A percentile compares a stretch with the other conserved stretches of the same genome.
phyloP scores from a whole-genome alignment of 2,329 filamentous ascomycete genomes.

The Claviceps capensis region DNA sequence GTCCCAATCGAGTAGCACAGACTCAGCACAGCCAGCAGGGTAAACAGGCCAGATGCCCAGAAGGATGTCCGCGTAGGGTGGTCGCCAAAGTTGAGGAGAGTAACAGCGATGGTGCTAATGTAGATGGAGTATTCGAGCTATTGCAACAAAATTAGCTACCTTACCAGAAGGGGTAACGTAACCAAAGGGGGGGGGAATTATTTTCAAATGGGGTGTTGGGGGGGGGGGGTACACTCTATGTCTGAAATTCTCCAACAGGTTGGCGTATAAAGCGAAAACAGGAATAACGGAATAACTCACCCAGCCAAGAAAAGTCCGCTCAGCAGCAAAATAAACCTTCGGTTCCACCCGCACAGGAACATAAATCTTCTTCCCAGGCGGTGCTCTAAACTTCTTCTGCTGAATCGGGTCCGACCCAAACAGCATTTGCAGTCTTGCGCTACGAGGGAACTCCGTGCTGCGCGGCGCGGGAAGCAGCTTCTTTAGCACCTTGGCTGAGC shows the following conservation, averaged over 20 bases:
- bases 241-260: too few species aligned
- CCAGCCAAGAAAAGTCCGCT: conserved; percentile 93
- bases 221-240: too few species aligned
- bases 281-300: conserved; percentile 31
- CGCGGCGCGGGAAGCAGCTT: conserved; percentile 42
- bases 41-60: conserved; percentile 63
- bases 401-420: conserved; percentile 43
- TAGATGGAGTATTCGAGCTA: conserved; percentile 94
- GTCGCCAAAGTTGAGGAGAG: conserved; percentile 66
- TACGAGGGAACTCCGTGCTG: conserved; percentile 41
- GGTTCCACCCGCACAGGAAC: conserved; percentile 92
- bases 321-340: conserved; percentile 93
- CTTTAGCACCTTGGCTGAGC: conserved; percentile 30
- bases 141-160: conserved; percentile 5
- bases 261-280: not conserved
- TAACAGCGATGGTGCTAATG: conserved; percentile 74
- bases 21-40: conserved; percentile 60
- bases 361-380: conserved; percentile 81
- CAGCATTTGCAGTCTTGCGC: conserved; percentile 37
- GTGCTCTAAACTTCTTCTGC: conserved; percentile 52
- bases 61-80: conserved; percentile 46
- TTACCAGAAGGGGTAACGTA: too few species aligned
- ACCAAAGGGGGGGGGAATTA: too few species aligned
- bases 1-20: conserved; percentile 74
- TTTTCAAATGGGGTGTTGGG: too few species aligned